Conservation (phyloP, 1,284 basidiomycete genomes). For the Sanghuangporus weigelae region DNA sequence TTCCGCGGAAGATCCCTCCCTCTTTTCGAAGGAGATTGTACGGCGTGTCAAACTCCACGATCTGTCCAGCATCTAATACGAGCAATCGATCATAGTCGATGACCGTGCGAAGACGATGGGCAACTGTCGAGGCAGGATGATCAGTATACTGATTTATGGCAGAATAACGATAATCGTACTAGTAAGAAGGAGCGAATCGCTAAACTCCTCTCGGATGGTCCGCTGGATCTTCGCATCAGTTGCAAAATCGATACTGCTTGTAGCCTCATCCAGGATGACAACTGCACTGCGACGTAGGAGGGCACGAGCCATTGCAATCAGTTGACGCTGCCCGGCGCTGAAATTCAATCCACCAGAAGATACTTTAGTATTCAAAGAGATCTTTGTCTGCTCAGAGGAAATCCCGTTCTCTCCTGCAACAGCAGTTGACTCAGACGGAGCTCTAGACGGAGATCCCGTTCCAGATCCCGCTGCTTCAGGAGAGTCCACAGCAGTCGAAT, state of each 20-base stretch:
- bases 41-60: constrained; percentile 31
- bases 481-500: constrained; percentile 27
- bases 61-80: constrained; percentile 70
- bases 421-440: constrained; percentile 3
- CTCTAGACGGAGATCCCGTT: constrained; percentile 26
- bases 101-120: constrained; percentile 67
- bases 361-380: constrained; percentile 69
- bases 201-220: constrained; percentile 79
- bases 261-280: constrained; percentile 83
- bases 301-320: constrained; percentile 77
- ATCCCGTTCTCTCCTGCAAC: constrained; percentile 34
- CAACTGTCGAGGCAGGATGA: constrained; percentile 35
- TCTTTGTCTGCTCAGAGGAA: constrained; percentile 37
- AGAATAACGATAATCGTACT: constrained; percentile 30
- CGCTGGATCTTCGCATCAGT: constrained; percentile 77
- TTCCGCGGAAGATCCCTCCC: constrained; percentile 32
- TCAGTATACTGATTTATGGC: not conserved
- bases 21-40: constrained; percentile 22
- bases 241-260: constrained; percentile 69
- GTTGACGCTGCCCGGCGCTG: constrained; percentile 82
- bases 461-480: constrained; percentile 20
- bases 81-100: constrained; percentile 80
- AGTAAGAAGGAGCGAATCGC: constrained; percentile 52
- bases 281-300: constrained; percentile 71
- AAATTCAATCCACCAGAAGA: constrained; percentile 81